Evolutionary conservation across 1,139 yeast genomes (phyloP).

Genomic region (Sugiyamaella pinicola): DNA sequence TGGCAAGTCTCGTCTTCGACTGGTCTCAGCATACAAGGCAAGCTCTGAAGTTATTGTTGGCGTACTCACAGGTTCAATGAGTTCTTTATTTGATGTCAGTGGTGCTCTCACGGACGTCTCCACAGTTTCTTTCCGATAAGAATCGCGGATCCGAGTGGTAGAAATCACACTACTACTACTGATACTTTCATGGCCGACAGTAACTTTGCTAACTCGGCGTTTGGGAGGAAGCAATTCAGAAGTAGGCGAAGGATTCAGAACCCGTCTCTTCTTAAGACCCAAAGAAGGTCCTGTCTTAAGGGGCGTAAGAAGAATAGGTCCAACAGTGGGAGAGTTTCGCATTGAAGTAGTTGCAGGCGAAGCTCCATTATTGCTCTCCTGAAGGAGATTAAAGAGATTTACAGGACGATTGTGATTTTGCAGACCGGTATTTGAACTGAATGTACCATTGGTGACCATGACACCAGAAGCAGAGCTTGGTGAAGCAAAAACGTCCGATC

Average conservation of each 20-base stretch:
- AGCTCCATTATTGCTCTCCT: background rate
- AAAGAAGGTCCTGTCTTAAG: slow-evolving; percentile 11
- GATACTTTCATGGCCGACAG: background rate
- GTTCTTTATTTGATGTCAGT: too few relatives aligned
- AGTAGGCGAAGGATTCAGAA: background rate
- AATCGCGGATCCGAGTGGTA: background rate
- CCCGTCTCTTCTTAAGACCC: slow-evolving; percentile 12
- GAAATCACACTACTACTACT: too few relatives aligned
- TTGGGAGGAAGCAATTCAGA: background rate
- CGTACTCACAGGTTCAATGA: too few relatives aligned
- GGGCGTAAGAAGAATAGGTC: slow-evolving; percentile 5
- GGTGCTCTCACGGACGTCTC: too few relatives aligned
- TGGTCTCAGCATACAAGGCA: background rate
- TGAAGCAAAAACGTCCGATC: background rate
- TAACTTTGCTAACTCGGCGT: background rate
- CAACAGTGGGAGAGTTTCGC: background rate
- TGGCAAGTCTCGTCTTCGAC: background rate
- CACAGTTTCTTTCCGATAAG: background rate
- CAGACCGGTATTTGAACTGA: background rate
- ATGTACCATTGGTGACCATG: slow-evolving; percentile 8
- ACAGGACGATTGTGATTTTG: background rate
- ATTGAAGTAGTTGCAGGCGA: background rate
- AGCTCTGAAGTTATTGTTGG: background rate
- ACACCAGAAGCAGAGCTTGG: slow-evolving; percentile 1
- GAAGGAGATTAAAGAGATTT: background rate